Evolutionary conservation across 305 asterid species (phyloP).

Genomic region (Solanum aculeatissimum): DNA sequence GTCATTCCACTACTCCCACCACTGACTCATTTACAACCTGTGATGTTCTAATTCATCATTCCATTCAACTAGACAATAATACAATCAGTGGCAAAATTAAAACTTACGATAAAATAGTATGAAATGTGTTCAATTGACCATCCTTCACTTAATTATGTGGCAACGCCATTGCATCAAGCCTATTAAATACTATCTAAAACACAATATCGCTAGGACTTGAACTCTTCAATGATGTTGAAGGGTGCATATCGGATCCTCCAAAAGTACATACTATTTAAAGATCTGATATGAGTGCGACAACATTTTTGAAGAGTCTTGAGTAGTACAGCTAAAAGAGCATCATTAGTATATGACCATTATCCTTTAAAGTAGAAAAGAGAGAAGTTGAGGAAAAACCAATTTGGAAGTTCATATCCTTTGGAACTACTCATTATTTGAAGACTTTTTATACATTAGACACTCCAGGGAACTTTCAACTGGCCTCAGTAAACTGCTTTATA

Average conservation of each 20-base stretch:
- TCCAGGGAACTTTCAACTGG: constrained; percentile 14
- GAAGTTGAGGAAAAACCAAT: background rate
- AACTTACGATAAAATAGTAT: background rate
- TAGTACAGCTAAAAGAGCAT: background rate
- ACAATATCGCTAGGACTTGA: background rate
- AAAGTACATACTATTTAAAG: background rate
- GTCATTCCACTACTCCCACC: background rate
- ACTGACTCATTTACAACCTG: background rate
- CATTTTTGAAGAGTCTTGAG: background rate
- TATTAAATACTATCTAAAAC: background rate
- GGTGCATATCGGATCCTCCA: background rate
- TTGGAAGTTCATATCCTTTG: background rate
- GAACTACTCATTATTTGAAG: constrained; percentile 30
- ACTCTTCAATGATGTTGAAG: background rate
- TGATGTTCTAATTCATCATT: background rate
- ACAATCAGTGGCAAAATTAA: background rate
- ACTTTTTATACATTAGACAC: constrained; percentile 16
- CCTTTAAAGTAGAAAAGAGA: background rate
- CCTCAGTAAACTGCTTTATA: constrained; percentile 11
- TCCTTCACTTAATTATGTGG: background rate
- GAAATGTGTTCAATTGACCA: background rate
- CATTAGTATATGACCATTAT: background rate
- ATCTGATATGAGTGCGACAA: background rate
- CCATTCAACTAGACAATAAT: background rate
- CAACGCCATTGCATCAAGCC: background rate